Conservation (phyloP, 495 filamentous ascomycete species). For the Trichoderma reesei region DNA sequence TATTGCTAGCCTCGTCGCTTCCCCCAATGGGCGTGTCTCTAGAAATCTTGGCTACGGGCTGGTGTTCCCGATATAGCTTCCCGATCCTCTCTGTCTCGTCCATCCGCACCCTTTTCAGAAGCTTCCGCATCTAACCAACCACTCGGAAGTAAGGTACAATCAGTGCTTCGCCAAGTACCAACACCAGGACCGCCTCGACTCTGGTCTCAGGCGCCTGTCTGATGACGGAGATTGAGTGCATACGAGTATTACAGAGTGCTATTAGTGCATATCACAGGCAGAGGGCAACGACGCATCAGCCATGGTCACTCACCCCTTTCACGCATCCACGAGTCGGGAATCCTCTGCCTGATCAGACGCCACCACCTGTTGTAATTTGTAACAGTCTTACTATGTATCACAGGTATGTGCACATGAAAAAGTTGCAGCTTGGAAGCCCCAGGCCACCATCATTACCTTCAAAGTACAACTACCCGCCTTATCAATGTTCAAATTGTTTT, state of each 20-base stretch:
- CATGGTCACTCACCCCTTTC: background rate
- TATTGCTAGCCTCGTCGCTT: background rate
- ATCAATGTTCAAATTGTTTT: background rate
- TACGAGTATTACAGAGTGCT: too few species aligned
- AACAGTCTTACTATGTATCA: too few species aligned
- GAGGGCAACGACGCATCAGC: too few species aligned
- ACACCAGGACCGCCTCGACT: background rate
- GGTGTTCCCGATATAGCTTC: constrained; percentile 2
- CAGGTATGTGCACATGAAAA: too few species aligned
- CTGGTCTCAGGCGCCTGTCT: background rate
- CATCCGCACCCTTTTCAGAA: background rate
- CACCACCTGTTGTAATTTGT: background rate
- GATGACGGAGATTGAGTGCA: background rate
- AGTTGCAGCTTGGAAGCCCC: too few species aligned
- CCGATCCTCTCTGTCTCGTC: constrained; percentile 3
- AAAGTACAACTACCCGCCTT: background rate
- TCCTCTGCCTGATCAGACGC: background rate
- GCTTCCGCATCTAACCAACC: too few species aligned
- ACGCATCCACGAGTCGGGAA: background rate
- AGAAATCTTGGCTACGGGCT: background rate
- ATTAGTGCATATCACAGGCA: too few species aligned
- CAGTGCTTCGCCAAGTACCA: background rate
- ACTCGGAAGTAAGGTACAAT: too few species aligned
- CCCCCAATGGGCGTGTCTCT: background rate
- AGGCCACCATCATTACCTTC: too few species aligned